phyloP scores from a whole-genome alignment of 768 basidiomycete genomes.

The Lactarius hatsudake region DNA sequence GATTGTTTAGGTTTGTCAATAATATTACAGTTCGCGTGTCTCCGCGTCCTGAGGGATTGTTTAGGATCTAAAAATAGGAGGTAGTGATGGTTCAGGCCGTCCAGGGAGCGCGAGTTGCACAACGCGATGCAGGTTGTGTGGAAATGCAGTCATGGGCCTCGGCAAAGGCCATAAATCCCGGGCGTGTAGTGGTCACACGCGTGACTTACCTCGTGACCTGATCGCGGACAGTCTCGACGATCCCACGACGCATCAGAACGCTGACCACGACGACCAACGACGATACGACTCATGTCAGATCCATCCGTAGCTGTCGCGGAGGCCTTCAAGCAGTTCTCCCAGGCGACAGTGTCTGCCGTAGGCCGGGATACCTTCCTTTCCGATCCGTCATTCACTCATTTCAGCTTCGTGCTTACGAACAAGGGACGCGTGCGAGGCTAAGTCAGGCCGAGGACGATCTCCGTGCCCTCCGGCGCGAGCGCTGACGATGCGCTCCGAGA shows the following conservation, averaged over 20 bases:
- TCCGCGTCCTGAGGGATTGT: too few relatives aligned
- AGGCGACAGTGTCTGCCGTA: slow-evolving; percentile 42
- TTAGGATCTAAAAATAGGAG: too few relatives aligned
- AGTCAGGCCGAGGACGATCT: slow-evolving; percentile 23
- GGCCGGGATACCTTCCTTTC: slow-evolving; percentile 17
- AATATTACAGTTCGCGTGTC: too few relatives aligned
- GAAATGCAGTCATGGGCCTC: too few relatives aligned
- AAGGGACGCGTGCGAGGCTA: slow-evolving; percentile 21
- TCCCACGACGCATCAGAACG: not conserved
- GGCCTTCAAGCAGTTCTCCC: slow-evolving; percentile 42
- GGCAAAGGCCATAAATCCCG: too few relatives aligned
- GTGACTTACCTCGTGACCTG: not conserved
- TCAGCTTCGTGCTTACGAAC: slow-evolving; percentile 25
- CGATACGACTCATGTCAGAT: slow-evolving; percentile 9
- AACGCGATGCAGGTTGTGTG: too few relatives aligned
- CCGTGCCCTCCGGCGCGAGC: slow-evolving; percentile 20
- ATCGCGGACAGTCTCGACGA: not conserved
- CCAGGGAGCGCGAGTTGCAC: too few relatives aligned
- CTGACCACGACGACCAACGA: not conserved
- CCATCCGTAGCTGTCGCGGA: slow-evolving; percentile 41
- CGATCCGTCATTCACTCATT: slow-evolving; percentile 3
- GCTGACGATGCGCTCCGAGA: slow-evolving; percentile 25
- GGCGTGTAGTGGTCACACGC: too few relatives aligned
- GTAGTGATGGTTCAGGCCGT: too few relatives aligned
- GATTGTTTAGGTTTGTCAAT: too few relatives aligned